A percentile compares a stretch with the other conserved stretches of the same genome.
Conservation (phyloP, 2,329 filamentous ascomycete species). For the Ascochyta lentis region DNA sequence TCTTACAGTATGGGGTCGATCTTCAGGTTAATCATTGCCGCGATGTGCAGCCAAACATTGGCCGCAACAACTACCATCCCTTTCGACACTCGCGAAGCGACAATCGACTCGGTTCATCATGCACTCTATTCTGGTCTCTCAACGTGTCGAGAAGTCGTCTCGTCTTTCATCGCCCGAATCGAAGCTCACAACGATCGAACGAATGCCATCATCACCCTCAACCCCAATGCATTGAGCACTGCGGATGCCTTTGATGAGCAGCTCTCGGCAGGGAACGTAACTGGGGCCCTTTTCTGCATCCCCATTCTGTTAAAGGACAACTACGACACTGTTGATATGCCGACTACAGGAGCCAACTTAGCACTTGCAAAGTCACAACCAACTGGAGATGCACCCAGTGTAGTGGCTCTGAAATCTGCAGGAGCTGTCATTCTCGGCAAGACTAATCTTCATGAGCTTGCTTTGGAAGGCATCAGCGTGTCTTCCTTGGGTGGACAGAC, state of each 20-base stretch:
- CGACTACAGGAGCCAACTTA: constrained; percentile 63
- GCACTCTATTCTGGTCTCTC: constrained; percentile 60
- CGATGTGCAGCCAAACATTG: constrained; percentile 17
- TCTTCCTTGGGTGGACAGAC: constrained; percentile 70
- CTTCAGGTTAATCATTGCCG: constrained; percentile 1
- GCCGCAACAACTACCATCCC: constrained; percentile 35
- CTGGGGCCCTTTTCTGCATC: constrained; percentile 64
- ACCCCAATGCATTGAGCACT: constrained; percentile 55
- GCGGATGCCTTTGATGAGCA: constrained; percentile 60
- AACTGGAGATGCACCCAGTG: constrained; percentile 58
- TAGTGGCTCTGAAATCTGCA: constrained; percentile 56
- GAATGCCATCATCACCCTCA: constrained; percentile 64
- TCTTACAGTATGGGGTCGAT: constrained; percentile 2
- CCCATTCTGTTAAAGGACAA: constrained; percentile 71
- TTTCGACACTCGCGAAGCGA: constrained; percentile 65
- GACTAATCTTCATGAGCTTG: constrained; percentile 67
- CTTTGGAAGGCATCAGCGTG: constrained; percentile 67
- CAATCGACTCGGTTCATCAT: constrained; percentile 63
- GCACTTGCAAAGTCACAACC: constrained; percentile 59
- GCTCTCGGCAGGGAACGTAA: constrained; percentile 57
- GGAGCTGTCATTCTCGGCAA: constrained; percentile 65
- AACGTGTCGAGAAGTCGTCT: constrained; percentile 63
- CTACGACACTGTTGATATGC: constrained; percentile 62
- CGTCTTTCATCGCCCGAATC: constrained; percentile 64
- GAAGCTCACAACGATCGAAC: constrained; percentile 62